These are phyloP conservation scores for Schwanniomyces etchellsii DNA, from an alignment of 1,139 yeast species.

Conservation along the genomic window DNA sequence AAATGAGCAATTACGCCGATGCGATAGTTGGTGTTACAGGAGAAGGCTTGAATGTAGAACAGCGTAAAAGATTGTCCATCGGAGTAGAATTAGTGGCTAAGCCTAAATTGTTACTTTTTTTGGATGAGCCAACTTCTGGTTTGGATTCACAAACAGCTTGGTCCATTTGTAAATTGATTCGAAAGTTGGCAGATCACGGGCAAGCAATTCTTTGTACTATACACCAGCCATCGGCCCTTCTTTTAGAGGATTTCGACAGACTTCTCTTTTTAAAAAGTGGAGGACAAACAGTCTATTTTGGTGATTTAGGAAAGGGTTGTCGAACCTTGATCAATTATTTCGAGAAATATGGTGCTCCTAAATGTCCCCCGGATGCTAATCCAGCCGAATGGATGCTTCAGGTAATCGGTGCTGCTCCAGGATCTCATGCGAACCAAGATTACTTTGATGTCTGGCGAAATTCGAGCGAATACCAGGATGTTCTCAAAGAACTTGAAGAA, in stretches of 20 bases:
- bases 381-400: conserved; percentile 59
- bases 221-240: conserved; percentile 38
- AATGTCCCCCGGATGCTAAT: conserved; percentile 42
- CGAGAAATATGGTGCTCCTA: conserved; percentile 46
- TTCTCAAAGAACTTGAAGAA: conserved; percentile 17
- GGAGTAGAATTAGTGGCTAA: conserved; percentile 36
- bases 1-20: conserved; percentile 29
- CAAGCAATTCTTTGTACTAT: conserved; percentile 41
- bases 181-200: conserved; percentile 38
- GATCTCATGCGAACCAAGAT: conserved; percentile 29
- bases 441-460: conserved; percentile 29
- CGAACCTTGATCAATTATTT: conserved; percentile 46
- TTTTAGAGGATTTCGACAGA: conserved; percentile 31
- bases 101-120: conserved; percentile 29
- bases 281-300: conserved; percentile 63
- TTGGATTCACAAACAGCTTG: conserved; percentile 40
- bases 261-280: conserved; percentile 35
- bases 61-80: conserved; percentile 31
- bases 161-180: conserved; percentile 37
- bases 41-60: conserved; percentile 36
- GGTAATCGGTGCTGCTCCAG: conserved; percentile 43
- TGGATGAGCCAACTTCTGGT: conserved; percentile 36
- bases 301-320: conserved; percentile 58
- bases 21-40: conserved; percentile 37
- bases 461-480: conserved; percentile 20